These are phyloP conservation scores for Kurtzmaniella cleridarum DNA, from an alignment of 805 yeast species.

Conservation along the genomic window DNA sequence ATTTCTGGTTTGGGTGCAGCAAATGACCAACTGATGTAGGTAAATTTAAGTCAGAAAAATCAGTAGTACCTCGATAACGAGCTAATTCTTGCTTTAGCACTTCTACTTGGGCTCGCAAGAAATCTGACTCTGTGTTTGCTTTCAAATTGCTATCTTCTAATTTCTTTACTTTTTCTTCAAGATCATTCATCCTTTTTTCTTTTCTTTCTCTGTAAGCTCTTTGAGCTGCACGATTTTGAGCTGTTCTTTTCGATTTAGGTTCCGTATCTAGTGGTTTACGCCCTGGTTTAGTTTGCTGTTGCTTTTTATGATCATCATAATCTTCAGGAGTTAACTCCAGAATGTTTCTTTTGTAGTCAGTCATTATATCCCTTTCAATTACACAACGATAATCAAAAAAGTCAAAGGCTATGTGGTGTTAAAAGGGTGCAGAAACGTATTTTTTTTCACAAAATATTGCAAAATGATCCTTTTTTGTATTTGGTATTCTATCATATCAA, in stretches of 20 bases:
- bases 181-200: conserved; percentile 77
- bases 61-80: conserved; percentile 43
- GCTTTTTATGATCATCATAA: conserved; percentile 24
- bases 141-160: conserved; percentile 69
- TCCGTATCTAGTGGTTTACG: conserved; percentile 75
- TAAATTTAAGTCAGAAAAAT: conserved; percentile 24
- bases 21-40: conserved; percentile 28
- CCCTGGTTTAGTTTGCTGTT: conserved; percentile 56
- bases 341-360: conserved; percentile 27
- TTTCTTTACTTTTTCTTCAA: conserved; percentile 69
- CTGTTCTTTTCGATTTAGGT: conserved; percentile 85
- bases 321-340: conserved; percentile 14
- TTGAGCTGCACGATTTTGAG: conserved; percentile 98
- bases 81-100: conserved; percentile 67
- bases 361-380: conserved; percentile 12
- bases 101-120: conserved; percentile 70
- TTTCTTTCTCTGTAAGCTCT: conserved; percentile 94
- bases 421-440: too few species aligned
- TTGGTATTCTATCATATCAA: background rate
- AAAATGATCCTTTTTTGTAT: conserved; percentile 8
- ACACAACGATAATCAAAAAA: background rate
- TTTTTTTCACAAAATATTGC: conserved; percentile 8
- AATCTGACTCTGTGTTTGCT: conserved; percentile 66
- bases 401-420: conserved; percentile 5
- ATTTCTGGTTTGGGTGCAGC: conserved; percentile 13